Evolutionary conservation across 345 rosid species (phyloP), one percentile per base, ranked within the genome.

Genomic region (Excoecaria cochinchinensis): DNA sequence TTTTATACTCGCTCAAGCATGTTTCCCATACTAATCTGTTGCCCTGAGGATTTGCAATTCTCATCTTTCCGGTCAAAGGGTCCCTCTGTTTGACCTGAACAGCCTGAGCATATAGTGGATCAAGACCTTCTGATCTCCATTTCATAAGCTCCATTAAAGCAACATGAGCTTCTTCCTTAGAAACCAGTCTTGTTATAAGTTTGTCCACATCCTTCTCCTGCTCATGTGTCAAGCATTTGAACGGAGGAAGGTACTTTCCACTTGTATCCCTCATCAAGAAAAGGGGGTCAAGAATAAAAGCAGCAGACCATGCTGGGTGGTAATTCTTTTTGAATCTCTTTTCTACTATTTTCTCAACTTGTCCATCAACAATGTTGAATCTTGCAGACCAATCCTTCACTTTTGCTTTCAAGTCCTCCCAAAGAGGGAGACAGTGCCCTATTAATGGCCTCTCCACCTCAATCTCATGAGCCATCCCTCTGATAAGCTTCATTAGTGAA

Each of bases 11-110:
- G 56, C 87, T 82, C 46, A 87, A 79, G 72, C 88, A 84, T 69
- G 90, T 87, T 79, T 87, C 90, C 90, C 90, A 87, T n/a, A 87
- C 89, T 56, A 87, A 81, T 68, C 90, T 87, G 51, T 89, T 81
- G 75, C 89, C 85, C 71, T 87, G 89, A 46, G 90, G 90, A 72
- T 85, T 85, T 40, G 87, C 90, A n/a, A 84, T 81, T 79, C 74
- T 85, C 90, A 87, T 77, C 82, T 85, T 87, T 36, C 90, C 89
- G 3, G 87, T 87, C 70, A 78, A 66, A 17, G 89, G 85, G 72
- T 87, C 90, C 65, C 77, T 77, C 76, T 84, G 86, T 76, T 84
- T 85, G 58, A 87, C 82, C 82, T 87, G 90, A 74, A 87, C 90
- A 47, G 90, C 90, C 83, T 84, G 89, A 8, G 90, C 90, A 74